Evolutionary conservation across 2,329 filamentous ascomycete species (phyloP).

Genomic region (Colletotrichum sp.): DNA sequence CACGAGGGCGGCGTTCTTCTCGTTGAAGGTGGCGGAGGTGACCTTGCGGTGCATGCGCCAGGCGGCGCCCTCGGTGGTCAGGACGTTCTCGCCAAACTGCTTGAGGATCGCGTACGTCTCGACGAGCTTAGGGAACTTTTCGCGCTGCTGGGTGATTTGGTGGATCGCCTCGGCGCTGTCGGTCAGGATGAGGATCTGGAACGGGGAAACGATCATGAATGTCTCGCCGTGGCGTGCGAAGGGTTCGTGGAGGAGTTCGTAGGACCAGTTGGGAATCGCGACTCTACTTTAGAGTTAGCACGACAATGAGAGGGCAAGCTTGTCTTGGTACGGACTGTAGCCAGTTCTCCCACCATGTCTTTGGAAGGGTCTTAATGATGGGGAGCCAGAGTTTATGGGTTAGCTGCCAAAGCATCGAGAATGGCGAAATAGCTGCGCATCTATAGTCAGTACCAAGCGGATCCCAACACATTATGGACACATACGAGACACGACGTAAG

Average conservation of each 20-base stretch:
- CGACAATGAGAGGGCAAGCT: neutral
- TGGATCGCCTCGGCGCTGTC: conserved; percentile 69
- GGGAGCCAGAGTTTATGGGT: conserved; percentile 59
- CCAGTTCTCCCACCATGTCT: conserved; percentile 60
- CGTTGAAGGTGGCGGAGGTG: conserved; percentile 75
- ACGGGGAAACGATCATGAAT: conserved; percentile 68
- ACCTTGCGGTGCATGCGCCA: conserved; percentile 79
- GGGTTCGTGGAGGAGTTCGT: conserved; percentile 57
- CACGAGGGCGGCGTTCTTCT: conserved; percentile 73
- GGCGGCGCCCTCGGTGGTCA: conserved; percentile 70
- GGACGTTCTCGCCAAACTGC: conserved; percentile 71
- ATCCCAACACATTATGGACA: conserved; percentile 18
- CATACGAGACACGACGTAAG: conserved; percentile 60
- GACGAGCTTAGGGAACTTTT: conserved; percentile 74
- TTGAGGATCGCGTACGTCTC: conserved; percentile 60
- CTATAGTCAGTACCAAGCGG: neutral
- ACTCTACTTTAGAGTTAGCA: conserved; percentile 41
- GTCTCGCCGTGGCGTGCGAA: conserved; percentile 67
- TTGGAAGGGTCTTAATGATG: conserved; percentile 60
- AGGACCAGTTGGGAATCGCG: conserved; percentile 65
- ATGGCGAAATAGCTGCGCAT: conserved; percentile 49
- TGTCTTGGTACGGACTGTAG: conserved; percentile 54
- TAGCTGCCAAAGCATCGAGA: conserved; percentile 61
- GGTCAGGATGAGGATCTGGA: conserved; percentile 56
- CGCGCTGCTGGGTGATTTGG: conserved; percentile 69